Conservation (phyloP, 1,284 basidiomycete species). For the Sphaerobolus stellatus region DNA sequence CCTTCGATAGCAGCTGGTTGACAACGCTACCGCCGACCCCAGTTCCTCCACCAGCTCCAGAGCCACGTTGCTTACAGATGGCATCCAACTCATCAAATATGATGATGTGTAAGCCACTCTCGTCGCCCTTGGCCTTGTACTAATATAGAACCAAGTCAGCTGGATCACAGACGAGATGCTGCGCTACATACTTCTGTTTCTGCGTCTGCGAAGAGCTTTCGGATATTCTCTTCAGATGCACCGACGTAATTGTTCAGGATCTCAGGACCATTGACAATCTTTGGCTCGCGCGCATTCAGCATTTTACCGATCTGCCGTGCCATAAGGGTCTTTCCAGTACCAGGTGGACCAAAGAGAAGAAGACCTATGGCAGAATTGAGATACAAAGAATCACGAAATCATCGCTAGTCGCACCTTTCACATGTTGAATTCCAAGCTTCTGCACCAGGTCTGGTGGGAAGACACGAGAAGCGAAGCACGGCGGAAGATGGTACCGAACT, state of each 20-base stretch:
- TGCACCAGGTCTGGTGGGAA: constrained; percentile 97
- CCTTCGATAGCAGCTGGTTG: constrained; percentile 97
- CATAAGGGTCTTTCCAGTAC: constrained; percentile 98
- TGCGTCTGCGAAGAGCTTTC: constrained; percentile 96
- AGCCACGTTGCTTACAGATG: constrained; percentile 97
- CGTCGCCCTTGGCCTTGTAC: constrained; percentile 99
- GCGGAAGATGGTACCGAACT: constrained; percentile 97
- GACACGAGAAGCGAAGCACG: constrained; percentile 98
- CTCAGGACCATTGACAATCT: constrained; percentile 98
- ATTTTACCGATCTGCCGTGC: constrained; percentile 99
- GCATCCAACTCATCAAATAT: constrained; percentile 99
- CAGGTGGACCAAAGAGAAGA: constrained; percentile 93
- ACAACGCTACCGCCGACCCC: constrained; percentile 98
- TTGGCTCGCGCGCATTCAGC: constrained; percentile 97
- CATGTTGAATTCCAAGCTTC: constrained; percentile 97
- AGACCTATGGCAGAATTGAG: constrained; percentile 58
- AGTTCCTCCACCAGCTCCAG: constrained; percentile 77
- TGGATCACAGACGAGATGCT: no score
- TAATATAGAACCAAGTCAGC: constrained; percentile 29
- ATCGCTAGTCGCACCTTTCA: constrained; percentile 71
- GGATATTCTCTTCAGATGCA: constrained; percentile 97
- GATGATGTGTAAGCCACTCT: constrained; percentile 97
- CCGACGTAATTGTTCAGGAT: constrained; percentile 98
- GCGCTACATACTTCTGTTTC: constrained; percentile 91
- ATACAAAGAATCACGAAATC: not conserved